Conservation (phyloP, 2,329 filamentous ascomycete species). For the Lecanicillium sp. region DNA sequence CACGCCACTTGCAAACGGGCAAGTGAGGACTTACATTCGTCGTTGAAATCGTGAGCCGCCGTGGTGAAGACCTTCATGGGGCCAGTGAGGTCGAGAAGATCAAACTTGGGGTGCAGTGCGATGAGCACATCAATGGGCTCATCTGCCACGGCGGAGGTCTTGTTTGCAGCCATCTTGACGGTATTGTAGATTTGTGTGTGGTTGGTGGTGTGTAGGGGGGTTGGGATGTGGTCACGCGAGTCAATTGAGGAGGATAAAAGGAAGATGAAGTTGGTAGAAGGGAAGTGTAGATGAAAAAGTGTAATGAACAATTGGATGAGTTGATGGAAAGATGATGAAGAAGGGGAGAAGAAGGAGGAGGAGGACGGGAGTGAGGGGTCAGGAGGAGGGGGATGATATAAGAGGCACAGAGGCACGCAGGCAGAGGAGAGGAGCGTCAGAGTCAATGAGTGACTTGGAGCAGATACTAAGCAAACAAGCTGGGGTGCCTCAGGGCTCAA, state of each 20-base stretch:
- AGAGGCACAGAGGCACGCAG: background rate
- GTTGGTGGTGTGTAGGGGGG: constrained; percentile 12
- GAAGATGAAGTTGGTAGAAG: constrained; percentile 18
- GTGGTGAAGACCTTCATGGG: constrained; percentile 45
- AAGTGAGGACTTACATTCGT: constrained; percentile 40
- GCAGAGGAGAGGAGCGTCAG: background rate
- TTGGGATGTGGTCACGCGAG: constrained; percentile 4
- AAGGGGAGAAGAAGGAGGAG: constrained; percentile 5
- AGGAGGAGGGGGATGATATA: constrained; percentile 11
- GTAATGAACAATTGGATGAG: background rate
- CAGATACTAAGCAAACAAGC: too few relatives aligned
- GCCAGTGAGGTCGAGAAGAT: constrained; percentile 53
- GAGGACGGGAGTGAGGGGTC: constrained; percentile 5
- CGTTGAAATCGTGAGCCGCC: constrained; percentile 48
- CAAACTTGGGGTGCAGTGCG: constrained; percentile 54
- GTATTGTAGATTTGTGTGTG: constrained; percentile 24
- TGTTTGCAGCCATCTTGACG: constrained; percentile 50
- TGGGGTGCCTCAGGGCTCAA: constrained; percentile 13
- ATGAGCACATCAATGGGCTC: constrained; percentile 56
- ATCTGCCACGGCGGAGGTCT: constrained; percentile 53
- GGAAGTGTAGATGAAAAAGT: constrained; percentile 20
- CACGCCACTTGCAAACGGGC: background rate
- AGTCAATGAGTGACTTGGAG: background rate
- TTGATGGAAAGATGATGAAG: constrained; percentile 11
- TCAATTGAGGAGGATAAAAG: constrained; percentile 13